Evolutionary conservation across 305 asterid species (phyloP).

Genomic region (Fraxinus velutina): DNA sequence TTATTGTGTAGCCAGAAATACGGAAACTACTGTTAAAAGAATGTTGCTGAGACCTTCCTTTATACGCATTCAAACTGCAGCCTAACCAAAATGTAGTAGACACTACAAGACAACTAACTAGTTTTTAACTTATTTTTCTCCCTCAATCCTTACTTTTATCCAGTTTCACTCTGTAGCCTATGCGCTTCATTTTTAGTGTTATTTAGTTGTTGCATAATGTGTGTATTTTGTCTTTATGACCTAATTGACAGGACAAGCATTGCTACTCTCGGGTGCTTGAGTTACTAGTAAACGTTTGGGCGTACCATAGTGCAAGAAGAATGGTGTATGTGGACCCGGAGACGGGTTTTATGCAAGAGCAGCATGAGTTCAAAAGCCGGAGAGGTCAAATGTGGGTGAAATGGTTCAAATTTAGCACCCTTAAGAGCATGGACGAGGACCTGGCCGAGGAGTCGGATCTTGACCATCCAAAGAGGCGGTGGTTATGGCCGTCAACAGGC

Average conservation of each 20-base stretch:
- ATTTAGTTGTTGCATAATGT: background rate
- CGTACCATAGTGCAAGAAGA: slow-evolving; percentile 85
- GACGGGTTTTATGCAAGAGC: slow-evolving; percentile 76
- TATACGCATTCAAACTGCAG: background rate
- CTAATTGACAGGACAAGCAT: slow-evolving; percentile 69
- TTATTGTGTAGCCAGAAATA: background rate
- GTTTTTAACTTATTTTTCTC: background rate
- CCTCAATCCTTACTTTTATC: background rate
- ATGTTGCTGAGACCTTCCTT: background rate
- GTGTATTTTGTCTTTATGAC: background rate
- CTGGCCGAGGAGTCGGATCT: slow-evolving; percentile 72
- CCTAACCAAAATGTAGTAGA: background rate
- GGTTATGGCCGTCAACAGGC: slow-evolving; percentile 92
- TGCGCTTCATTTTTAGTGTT: background rate
- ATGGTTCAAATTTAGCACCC: slow-evolving; percentile 71
- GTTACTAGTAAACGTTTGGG: slow-evolving; percentile 90
- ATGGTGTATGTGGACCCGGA: slow-evolving; percentile 75
- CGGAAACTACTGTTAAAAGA: background rate
- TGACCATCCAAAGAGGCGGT: slow-evolving; percentile 53
- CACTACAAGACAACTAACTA: background rate
- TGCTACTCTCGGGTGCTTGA: slow-evolving; percentile 87
- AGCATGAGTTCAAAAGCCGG: slow-evolving; percentile 54
- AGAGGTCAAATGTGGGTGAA: slow-evolving; percentile 87
- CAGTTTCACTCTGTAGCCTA: background rate
- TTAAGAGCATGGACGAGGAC: slow-evolving; percentile 90